Base-by-base conservation (phyloP, 306 rosid species). In the Quercus agrifolia region DNA sequence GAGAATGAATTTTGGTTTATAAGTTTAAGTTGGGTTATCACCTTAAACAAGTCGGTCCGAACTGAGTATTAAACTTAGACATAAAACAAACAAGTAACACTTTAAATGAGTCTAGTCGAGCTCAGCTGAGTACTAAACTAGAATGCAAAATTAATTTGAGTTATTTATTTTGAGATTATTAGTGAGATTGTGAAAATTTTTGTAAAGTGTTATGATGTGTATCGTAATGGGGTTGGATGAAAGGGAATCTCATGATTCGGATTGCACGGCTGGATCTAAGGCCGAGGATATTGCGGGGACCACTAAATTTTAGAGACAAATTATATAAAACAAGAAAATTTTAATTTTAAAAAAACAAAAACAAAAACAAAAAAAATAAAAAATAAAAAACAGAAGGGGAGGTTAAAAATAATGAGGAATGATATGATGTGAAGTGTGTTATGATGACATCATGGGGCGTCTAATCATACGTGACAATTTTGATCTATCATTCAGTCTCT, bases 381-480 rank as follows among this genome's bases (percentile, higher is more conserved):
- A n/a, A 20, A 28, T 3, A 4, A 23, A 15, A 5, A 28, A 5
- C 1, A 5, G 3, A 57, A n/a, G 21, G 14, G 25, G 2, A 41
- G 21, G 38, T 25, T 31, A 56, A 56, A 77, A 80, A 85, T 82
- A 75, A 58, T 62, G 51, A 55, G 80, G 83, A 86, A 81, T 85
- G 84, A 88, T 88, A 73, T 70, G 85, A 83, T 77, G 85, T 75
- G 84, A 82, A 86, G 75, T 81, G 56, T 67, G 70, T 83, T 79
- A 93, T 87, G 62, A 89, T 90, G 96, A 91, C 88, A 93, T 86
- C 90, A 87, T 66, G 87, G 82, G 81, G 83, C 93, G 93, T 93
- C 90, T 90, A 93, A 90, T 91, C 92, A 90, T 86, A 77, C 56
- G 81, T 70, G 86, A 85, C 85, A 77, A 89, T 86, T 87, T 84